Percentiles rank a stretch among this genome's conserved stretches.
These are phyloP conservation scores for Dothistroma pini DNA, from an alignment of 2,329 filamentous ascomycete species.

Conservation along the genomic window DNA sequence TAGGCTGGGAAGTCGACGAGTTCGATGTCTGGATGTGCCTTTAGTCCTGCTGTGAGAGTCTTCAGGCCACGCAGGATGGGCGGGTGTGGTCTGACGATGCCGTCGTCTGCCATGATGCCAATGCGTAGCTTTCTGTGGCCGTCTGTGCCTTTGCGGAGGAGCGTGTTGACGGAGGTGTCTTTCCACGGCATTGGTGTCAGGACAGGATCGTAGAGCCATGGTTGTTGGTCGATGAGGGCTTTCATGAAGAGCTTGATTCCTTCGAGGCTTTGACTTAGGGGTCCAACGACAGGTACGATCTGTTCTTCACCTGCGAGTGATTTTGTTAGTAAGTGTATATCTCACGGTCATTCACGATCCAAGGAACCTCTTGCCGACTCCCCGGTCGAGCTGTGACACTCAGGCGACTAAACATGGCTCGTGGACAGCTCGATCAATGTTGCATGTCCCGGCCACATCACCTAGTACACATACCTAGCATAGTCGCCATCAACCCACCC, in stretches of 20 bases:
- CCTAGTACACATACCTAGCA: slow-evolving; percentile 40
- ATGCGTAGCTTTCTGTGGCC: slow-evolving; percentile 48
- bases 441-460: background rate
- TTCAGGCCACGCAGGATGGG: slow-evolving; percentile 58
- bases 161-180: slow-evolving; percentile 9
- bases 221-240: slow-evolving; percentile 49
- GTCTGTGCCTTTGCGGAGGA: slow-evolving; percentile 20
- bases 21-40: slow-evolving; percentile 47
- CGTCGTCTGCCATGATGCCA: slow-evolving; percentile 63
- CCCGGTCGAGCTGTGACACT: no score
- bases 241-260: slow-evolving; percentile 54
- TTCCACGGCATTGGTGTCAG: slow-evolving; percentile 58
- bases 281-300: slow-evolving; percentile 51
- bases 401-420: no score
- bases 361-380: no score
- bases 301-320: slow-evolving; percentile 38
- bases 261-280: slow-evolving; percentile 51
- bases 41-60: slow-evolving; percentile 44
- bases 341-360: no score
- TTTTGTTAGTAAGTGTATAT: background rate
- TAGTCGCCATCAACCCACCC: slow-evolving; percentile 40
- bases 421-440: background rate
- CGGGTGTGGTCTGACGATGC: slow-evolving; percentile 62
- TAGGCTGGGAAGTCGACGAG: slow-evolving; percentile 52
- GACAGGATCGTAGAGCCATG: slow-evolving; percentile 57